phyloP scores from a whole-genome alignment of 805 yeast species.

The Myxozyma vanderwaltii region DNA sequence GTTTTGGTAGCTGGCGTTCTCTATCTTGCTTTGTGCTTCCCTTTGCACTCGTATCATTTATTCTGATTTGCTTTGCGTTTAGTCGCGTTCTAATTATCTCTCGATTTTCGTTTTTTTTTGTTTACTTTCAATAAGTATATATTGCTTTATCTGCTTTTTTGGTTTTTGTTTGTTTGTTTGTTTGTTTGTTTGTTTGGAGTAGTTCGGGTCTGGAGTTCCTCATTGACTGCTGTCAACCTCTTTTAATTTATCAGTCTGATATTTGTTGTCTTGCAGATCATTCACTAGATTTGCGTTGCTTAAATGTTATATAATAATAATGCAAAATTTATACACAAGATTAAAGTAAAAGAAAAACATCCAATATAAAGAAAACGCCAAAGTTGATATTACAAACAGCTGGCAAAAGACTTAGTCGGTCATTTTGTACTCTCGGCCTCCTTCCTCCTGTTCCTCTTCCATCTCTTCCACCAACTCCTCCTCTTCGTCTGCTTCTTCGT shows the following conservation, averaged over 20 bases:
- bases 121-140: background rate
- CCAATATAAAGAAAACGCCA: background rate
- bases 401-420: background rate
- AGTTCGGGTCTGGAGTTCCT: constrained; percentile 2
- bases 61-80: too few species aligned
- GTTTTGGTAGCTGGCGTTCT: too few species aligned
- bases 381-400: background rate
- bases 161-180: background rate
- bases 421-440: background rate
- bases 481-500: constrained; percentile 18
- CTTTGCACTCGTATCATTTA: too few species aligned
- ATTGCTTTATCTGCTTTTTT: background rate
- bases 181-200: background rate
- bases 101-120: background rate
- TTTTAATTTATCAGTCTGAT: background rate
- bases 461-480: constrained; percentile 20
- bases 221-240: background rate
- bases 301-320: background rate
- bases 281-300: background rate
- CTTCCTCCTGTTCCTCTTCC: constrained; percentile 10
- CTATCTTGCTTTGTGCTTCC: too few species aligned
- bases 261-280: too few species aligned
- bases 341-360: too few species aligned
- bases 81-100: too few species aligned
- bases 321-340: too few species aligned